These are phyloP conservation scores for Torulaspora microellipsoides DNA, from an alignment of 805 yeast species.

Conservation along the genomic window DNA sequence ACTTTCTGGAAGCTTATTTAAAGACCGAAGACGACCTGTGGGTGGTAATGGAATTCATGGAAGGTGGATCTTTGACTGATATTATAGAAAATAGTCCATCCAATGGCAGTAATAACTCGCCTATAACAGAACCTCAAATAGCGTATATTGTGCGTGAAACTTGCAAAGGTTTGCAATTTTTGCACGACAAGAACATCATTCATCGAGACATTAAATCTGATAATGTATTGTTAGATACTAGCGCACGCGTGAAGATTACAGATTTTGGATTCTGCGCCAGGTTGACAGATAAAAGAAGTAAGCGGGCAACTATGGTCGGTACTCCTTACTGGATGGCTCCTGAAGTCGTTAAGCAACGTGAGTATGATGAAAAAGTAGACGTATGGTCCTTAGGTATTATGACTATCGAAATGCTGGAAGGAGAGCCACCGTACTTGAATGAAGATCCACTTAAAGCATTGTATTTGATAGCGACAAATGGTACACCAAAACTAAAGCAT, in stretches of 20 bases:
- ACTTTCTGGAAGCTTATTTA: slow-evolving; percentile 85
- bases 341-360: slow-evolving; percentile 92
- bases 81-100: slow-evolving; percentile 84
- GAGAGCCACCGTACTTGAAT: slow-evolving; percentile 96
- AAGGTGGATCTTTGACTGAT: slow-evolving; percentile 96
- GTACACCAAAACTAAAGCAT: slow-evolving; percentile 90
- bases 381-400: slow-evolving; percentile 98
- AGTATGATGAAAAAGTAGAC: slow-evolving; percentile 95
- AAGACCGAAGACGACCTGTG: slow-evolving; percentile 78
- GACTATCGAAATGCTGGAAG: slow-evolving; percentile 98
- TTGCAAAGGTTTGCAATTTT: slow-evolving; percentile 81
- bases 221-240: slow-evolving; percentile 76
- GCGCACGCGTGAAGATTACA: slow-evolving; percentile 86
- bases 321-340: slow-evolving; percentile 99
- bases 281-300: slow-evolving; percentile 72
- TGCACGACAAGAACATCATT: slow-evolving; percentile 88
- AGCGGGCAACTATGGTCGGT: slow-evolving; percentile 98
- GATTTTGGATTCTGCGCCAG: slow-evolving; percentile 99
- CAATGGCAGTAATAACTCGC: slow-evolving; percentile 30
- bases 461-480: slow-evolving; percentile 92
- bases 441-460: slow-evolving; percentile 94
- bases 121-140: slow-evolving; percentile 79
- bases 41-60: slow-evolving; percentile 99
- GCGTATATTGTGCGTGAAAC: slow-evolving; percentile 90
- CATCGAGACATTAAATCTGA: slow-evolving; percentile 98